Evolutionary conservation across 2,329 filamentous ascomycete genomes (phyloP).

Genomic region (Pseudocercospora macadamiae): DNA sequence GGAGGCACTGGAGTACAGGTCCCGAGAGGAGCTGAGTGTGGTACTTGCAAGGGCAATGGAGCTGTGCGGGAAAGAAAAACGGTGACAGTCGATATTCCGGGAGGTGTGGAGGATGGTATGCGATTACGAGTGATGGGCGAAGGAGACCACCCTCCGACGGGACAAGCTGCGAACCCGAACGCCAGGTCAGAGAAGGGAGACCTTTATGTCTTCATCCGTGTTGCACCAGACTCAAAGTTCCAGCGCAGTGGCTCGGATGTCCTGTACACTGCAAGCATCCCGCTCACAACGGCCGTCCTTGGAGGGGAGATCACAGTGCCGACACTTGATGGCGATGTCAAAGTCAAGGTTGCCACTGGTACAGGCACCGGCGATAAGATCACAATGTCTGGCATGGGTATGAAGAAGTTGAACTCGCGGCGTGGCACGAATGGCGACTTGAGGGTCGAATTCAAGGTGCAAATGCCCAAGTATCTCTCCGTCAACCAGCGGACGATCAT

Average conservation of each 20-base stretch:
- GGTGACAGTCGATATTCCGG: slow-evolving; percentile 87
- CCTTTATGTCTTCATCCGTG: slow-evolving; percentile 86
- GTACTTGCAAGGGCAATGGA: slow-evolving; percentile 77
- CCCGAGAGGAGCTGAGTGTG: slow-evolving; percentile 80
- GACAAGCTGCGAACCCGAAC: slow-evolving; percentile 65
- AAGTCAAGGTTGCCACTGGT: slow-evolving; percentile 86
- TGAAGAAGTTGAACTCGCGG: slow-evolving; percentile 77
- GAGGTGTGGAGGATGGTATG: slow-evolving; percentile 96
- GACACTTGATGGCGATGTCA: slow-evolving; percentile 86
- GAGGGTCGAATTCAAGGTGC: slow-evolving; percentile 89
- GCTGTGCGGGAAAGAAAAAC: slow-evolving; percentile 82
- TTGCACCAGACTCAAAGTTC: slow-evolving; percentile 89
- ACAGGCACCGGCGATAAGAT: slow-evolving; percentile 92
- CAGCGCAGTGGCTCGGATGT: slow-evolving; percentile 85
- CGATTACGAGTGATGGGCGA: slow-evolving; percentile 80
- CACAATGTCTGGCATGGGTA: slow-evolving; percentile 86
- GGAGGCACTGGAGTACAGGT: slow-evolving; percentile 76
- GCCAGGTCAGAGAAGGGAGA: slow-evolving; percentile 75
- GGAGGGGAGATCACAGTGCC: slow-evolving; percentile 89
- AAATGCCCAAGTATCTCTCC: slow-evolving; percentile 92
- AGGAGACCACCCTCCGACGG: slow-evolving; percentile 82
- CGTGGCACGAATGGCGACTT: slow-evolving; percentile 76
- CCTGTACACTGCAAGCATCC: slow-evolving; percentile 86
- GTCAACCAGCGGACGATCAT: slow-evolving; percentile 89
- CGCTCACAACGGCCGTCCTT: slow-evolving; percentile 87